Conservation (phyloP, 140 eudicot species). For the Anethum foeniculum region DNA sequence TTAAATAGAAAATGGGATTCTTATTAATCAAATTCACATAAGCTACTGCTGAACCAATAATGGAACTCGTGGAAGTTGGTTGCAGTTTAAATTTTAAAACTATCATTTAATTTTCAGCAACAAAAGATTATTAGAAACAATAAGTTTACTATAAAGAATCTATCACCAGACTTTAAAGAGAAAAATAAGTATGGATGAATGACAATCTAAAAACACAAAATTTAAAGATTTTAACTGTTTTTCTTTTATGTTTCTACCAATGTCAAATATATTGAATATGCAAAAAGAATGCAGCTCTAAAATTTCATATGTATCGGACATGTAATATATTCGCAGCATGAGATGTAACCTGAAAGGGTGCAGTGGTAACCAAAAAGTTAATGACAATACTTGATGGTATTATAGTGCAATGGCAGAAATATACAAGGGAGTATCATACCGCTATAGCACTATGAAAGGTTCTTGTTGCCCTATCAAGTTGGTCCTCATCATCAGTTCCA, state of each 20-base stretch:
- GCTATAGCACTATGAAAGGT: constrained; percentile 56
- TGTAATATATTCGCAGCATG: neutral
- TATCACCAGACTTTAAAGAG: neutral
- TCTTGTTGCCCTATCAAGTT: constrained; percentile 64
- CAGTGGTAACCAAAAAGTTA: neutral
- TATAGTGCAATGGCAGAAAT: too few relatives aligned
- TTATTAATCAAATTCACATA: neutral
- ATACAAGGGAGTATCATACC: constrained; percentile 28
- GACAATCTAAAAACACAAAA: neutral
- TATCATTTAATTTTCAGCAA: neutral
- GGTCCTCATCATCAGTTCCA: constrained; percentile 66
- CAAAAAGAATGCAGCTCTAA: neutral
- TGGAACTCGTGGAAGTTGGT: neutral
- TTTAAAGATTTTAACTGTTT: too few relatives aligned
- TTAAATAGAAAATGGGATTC: neutral
- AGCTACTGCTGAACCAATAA: neutral
- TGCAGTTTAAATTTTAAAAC: neutral
- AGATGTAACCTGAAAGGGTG: neutral
- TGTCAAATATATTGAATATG: neutral
- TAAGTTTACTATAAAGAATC: neutral
- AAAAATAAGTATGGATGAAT: neutral
- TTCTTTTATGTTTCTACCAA: neutral
- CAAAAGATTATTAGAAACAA: neutral
- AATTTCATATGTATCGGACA: neutral
- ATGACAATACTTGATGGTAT: neutral